These are phyloP conservation scores for Hypoxylon sp. DNA, from an alignment of 2,329 filamentous ascomycete species.

Conservation along the genomic window DNA sequence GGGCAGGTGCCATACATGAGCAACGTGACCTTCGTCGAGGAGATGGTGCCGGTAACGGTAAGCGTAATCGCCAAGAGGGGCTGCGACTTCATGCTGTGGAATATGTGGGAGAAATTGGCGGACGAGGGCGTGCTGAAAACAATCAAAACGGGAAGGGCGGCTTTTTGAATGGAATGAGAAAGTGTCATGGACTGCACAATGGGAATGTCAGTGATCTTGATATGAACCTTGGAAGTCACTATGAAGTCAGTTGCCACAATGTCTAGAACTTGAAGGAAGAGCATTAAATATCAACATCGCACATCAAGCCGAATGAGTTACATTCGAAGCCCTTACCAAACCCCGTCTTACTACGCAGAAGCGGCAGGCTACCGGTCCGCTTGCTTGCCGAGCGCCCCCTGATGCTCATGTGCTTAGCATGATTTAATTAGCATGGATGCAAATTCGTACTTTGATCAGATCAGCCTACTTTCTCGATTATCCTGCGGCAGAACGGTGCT, in stretches of 20 bases:
- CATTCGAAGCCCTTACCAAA: neutral
- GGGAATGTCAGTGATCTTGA: neutral
- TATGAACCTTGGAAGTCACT: neutral
- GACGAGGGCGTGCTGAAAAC: slow-evolving; percentile 54
- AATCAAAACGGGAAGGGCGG: slow-evolving; percentile 53
- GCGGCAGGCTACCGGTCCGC: neutral
- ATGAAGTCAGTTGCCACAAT: neutral
- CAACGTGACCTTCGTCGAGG: slow-evolving; percentile 55
- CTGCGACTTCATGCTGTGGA: slow-evolving; percentile 58
- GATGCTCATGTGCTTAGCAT: neutral
- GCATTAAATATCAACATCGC: neutral
- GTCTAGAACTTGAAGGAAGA: neutral
- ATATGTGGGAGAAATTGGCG: slow-evolving; percentile 57
- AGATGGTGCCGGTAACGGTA: slow-evolving; percentile 58
- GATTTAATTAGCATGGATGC: neutral
- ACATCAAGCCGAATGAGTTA: slow-evolving; percentile 7
- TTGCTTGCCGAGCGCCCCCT: neutral
- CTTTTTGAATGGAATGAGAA: slow-evolving; percentile 26
- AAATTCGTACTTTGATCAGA: neutral
- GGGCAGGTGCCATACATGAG: slow-evolving; percentile 57
- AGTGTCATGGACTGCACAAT: neutral
- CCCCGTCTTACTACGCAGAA: slow-evolving; percentile 18
- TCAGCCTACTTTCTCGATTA: neutral
- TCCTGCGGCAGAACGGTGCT: neutral
- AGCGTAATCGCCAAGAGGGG: slow-evolving; percentile 58